phyloP scores from a whole-genome alignment of 2,329 filamentous ascomycete genomes.

The Westerdykella aurantiaca region DNA sequence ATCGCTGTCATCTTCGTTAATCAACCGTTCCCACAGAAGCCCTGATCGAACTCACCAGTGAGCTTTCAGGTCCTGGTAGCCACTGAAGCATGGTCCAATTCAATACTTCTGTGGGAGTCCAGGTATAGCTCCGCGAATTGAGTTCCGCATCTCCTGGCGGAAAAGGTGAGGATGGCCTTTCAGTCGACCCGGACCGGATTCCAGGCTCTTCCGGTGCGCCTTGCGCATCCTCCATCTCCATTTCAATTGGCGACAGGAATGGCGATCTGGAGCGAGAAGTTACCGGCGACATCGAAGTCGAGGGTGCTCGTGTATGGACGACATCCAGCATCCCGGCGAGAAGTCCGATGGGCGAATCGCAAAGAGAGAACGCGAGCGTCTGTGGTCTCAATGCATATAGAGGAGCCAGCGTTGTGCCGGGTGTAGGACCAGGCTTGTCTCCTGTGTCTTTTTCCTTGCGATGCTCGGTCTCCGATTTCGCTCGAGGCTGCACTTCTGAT shows the following conservation, averaged over 20 bases:
- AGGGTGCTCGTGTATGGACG: constrained; percentile 20
- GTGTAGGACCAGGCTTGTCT: neutral
- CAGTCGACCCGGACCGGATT: neutral
- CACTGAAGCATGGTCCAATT: constrained; percentile 58
- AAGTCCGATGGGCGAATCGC: constrained; percentile 36
- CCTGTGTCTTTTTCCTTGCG: neutral
- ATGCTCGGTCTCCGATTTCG: neutral
- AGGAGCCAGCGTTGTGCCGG: constrained; percentile 16
- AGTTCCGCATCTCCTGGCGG: constrained; percentile 12
- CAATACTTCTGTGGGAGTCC: constrained; percentile 49
- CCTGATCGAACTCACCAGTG: neutral
- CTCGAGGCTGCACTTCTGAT: constrained; percentile 41
- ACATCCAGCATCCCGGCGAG: constrained; percentile 30
- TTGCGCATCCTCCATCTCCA: constrained; percentile 15
- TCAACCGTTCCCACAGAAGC: neutral
- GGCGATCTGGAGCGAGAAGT: constrained; percentile 21
- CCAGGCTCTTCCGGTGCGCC: constrained; percentile 8
- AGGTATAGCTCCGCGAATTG: constrained; percentile 14
- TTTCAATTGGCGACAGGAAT: constrained; percentile 27
- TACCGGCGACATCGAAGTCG: constrained; percentile 6
- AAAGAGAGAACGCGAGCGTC: constrained; percentile 33
- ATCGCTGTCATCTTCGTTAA: constrained; percentile 28
- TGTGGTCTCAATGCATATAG: constrained; percentile 31
- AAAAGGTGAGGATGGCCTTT: constrained; percentile 2
- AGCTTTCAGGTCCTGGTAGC: constrained; percentile 59